Base-by-base conservation (phyloP, 352 stramenopile genomes). In the Phytophthora pistaciae region DNA sequence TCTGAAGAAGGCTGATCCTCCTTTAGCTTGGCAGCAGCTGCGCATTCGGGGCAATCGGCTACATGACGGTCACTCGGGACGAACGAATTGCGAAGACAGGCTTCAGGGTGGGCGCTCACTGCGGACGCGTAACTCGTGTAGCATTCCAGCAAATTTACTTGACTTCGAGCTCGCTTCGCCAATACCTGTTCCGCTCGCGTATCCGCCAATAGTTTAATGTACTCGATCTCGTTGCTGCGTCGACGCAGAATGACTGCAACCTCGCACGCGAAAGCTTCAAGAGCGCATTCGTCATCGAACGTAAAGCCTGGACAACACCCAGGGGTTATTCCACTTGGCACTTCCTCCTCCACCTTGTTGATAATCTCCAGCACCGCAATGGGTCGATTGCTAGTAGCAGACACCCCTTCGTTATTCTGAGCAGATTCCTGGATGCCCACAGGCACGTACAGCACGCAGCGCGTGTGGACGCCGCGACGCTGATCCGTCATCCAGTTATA, bases 311-410 rank as follows among this genome's bases (percentile, higher is more conserved):
- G 29, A 4, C 56, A 66, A 38, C 20, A 60, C 1, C 56, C 66
- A 18, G 46, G 2, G 14, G 38, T 66, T 16, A 77, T 66, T 16
- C 68, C 68, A n/a, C 55, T 59, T 21, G 68, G 56, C 8, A 52
- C n/a, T 23, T 82, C 68, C 14, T 79, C 79, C 16, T 85, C 82
- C 25, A 91, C 76, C 21, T 95, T 94, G 78, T 97, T 97, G n/a
- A 97, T 79, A 36, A 95, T 94, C 73, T 97, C 88, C 38, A 98
- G 68, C 56, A 98, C 92, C 0, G 88, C 92, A 65, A 97, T 92
- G 23, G 90, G 86, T 23, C 78, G 79, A 63, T 70, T 87, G 55
- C 76, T 87, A 36, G 67, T 70, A 46, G 70, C 56, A 40, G 69
- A 69, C 53, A 63, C 78, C 3, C 61, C 75, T 64, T 75, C 65